Evolutionary conservation across 73 alveolate species (phyloP).

Genomic region (Paramecium caudatum): DNA sequence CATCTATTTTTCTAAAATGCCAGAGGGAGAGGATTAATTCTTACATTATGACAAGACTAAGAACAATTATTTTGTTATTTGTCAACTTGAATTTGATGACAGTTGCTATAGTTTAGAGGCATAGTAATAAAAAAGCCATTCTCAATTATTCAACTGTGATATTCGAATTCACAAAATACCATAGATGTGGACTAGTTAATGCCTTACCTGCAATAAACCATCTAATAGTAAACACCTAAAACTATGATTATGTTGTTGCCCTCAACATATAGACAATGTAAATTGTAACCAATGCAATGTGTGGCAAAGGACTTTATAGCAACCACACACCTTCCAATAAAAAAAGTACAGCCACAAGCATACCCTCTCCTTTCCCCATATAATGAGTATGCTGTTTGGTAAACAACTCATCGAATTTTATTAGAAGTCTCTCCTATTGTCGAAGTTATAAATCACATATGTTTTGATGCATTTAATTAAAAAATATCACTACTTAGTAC

Average conservation of each 20-base stretch:
- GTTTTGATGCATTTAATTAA: constrained; percentile 18
- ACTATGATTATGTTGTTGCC: neutral
- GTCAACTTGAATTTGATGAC: constrained; percentile 22
- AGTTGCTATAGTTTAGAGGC: neutral
- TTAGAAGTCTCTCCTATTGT: constrained; percentile 1
- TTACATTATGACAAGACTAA: neutral
- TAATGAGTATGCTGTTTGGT: neutral
- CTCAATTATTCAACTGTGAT: constrained; percentile 2
- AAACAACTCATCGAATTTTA: constrained; percentile 14
- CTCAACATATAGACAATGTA: neutral
- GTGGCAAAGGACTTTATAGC: neutral
- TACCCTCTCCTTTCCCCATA: neutral
- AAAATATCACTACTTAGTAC: neutral
- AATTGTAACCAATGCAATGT: neutral
- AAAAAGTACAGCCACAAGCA: constrained; percentile 7
- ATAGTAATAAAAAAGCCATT: constrained; percentile 2
- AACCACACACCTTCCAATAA: neutral
- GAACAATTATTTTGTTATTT: neutral
- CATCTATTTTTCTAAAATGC: neutral
- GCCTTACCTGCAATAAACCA: neutral
- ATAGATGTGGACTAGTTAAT: constrained; percentile 1
- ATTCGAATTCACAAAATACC: neutral
- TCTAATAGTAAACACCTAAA: constrained; percentile 2
- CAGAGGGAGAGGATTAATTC: neutral
- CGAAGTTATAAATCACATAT: neutral